Evolutionary conservation across 306 rosid species (phyloP).

Genomic region (Neltuma alba): DNA sequence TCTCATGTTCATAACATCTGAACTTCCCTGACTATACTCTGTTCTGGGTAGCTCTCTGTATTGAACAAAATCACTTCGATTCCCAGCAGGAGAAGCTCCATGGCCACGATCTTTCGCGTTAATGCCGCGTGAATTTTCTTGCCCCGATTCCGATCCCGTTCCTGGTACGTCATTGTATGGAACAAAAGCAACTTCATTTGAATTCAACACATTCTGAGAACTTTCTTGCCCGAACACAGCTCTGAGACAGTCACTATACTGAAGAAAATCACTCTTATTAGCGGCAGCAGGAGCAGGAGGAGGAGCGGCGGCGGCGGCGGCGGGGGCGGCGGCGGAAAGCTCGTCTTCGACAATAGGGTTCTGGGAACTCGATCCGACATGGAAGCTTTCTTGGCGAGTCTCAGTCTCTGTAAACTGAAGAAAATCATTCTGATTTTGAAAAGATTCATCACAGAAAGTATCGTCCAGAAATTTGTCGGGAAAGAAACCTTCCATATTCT

Average conservation of each 20-base stretch:
- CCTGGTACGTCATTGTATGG: neutral
- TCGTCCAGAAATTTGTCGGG: slow-evolving; percentile 50
- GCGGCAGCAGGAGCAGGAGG: neutral
- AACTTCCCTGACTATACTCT: slow-evolving; percentile 8
- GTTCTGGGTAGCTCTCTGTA: slow-evolving; percentile 36
- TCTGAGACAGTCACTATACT: neutral
- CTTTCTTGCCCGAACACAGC: neutral
- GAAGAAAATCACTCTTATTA: slow-evolving; percentile 37
- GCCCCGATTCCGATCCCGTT: neutral
- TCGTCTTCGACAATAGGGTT: neutral
- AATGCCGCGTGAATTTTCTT: neutral
- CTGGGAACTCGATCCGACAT: slow-evolving; percentile 1
- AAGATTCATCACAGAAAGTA: slow-evolving; percentile 39
- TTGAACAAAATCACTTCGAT: slow-evolving; percentile 52
- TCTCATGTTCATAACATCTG: slow-evolving; percentile 30
- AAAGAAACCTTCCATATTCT: slow-evolving; percentile 40
- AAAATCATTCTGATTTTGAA: neutral
- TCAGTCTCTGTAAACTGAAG: neutral
- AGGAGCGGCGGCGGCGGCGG: too few relatives aligned
- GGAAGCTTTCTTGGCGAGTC: neutral
- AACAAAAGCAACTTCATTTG: neutral
- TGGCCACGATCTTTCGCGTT: neutral
- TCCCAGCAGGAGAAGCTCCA: neutral
- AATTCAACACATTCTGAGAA: neutral
- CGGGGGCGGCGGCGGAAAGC: too few relatives aligned